Evolutionary conservation across 2,329 filamentous ascomycete genomes (phyloP), one percentile per base, ranked within the genome.

Genomic region (Pseudogymnoascus sp.): DNA sequence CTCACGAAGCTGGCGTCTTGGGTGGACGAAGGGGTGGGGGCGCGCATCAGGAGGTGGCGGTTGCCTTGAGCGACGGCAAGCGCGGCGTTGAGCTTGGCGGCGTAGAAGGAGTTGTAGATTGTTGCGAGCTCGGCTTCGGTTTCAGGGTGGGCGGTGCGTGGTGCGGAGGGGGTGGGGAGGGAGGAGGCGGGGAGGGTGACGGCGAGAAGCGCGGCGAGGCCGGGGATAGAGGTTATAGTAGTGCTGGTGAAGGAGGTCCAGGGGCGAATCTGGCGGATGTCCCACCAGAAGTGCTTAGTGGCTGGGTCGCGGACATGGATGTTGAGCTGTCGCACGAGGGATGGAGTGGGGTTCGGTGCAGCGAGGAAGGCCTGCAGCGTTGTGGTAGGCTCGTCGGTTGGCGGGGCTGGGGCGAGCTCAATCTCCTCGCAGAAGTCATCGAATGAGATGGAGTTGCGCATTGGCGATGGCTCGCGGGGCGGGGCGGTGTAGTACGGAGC

Each of bases 231-330:
- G 68, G 88, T 82, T 73, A 97, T 87, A 64, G 87, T 86, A 62
- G 81, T 75, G 10, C 90, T 79, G 67, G 85, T 90, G 82, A 97
- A 97, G 69, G 85, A 83, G 61, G 83, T 83, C 93, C 93, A 97
- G 66, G 86, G 83, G 66, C 90, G 86, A 68, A 97, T 81, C 73
- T 96, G 93, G 69, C 93, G 89, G 64, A 96, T 83, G 72, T 97
- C 93, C 90, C 91, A 97, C 93, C 93, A 97, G 76, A 93, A 96
- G 78, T 96, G 87, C 74, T 88, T 91, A 70, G 83, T 88, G 76
- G 82, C 83, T 71, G 82, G 87, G 74, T 86, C 89, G 67, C 80
- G 84, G 71, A 81, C 79, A 67, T 77, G 86, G 72, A 88, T 87
- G 65, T 88, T 90, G 68, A 93, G 84, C 68, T 88, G 89, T 71